Evolutionary conservation across 805 yeast genomes (phyloP).

Genomic region (Grigorovia yakushimaensis): DNA sequence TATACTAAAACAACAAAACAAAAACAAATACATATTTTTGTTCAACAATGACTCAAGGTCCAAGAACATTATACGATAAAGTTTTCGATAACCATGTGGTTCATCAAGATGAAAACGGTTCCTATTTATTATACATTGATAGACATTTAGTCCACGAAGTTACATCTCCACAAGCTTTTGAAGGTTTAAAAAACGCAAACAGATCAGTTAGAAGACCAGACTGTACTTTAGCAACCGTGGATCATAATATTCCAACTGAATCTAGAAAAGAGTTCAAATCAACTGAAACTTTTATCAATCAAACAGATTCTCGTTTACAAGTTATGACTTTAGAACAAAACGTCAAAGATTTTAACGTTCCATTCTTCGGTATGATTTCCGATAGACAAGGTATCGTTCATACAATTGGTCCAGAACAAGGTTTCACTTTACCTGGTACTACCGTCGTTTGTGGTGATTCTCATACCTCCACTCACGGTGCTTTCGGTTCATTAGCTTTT

Average conservation of each 20-base stretch:
- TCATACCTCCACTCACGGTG: slow-evolving; percentile 98
- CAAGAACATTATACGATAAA: slow-evolving; percentile 87
- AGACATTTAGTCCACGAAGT: slow-evolving; percentile 98
- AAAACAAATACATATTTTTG: background rate
- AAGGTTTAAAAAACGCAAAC: slow-evolving; percentile 82
- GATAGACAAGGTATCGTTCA: slow-evolving; percentile 97
- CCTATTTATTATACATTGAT: slow-evolving; percentile 82
- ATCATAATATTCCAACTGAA: slow-evolving; percentile 96
- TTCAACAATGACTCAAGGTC: slow-evolving; percentile 22
- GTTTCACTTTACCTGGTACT: slow-evolving; percentile 96
- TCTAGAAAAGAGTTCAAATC: slow-evolving; percentile 69
- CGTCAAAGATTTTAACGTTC: slow-evolving; percentile 80
- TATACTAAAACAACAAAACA: background rate
- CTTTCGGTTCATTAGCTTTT: slow-evolving; percentile 94
- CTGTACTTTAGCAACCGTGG: slow-evolving; percentile 90
- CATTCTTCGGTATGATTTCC: slow-evolving; percentile 95
- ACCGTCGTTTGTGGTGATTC: slow-evolving; percentile 99
- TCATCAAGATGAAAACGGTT: slow-evolving; percentile 80
- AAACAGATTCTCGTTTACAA: slow-evolving; percentile 87
- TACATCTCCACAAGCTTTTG: slow-evolving; percentile 98
- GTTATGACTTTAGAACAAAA: slow-evolving; percentile 88
- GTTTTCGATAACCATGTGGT: slow-evolving; percentile 93
- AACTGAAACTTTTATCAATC: slow-evolving; percentile 72
- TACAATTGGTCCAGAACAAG: slow-evolving; percentile 98
- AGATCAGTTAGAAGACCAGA: slow-evolving; percentile 86